phyloP scores from a whole-genome alignment of 2,329 filamentous ascomycete genomes.

The Aspergillus novoparasiticus region DNA sequence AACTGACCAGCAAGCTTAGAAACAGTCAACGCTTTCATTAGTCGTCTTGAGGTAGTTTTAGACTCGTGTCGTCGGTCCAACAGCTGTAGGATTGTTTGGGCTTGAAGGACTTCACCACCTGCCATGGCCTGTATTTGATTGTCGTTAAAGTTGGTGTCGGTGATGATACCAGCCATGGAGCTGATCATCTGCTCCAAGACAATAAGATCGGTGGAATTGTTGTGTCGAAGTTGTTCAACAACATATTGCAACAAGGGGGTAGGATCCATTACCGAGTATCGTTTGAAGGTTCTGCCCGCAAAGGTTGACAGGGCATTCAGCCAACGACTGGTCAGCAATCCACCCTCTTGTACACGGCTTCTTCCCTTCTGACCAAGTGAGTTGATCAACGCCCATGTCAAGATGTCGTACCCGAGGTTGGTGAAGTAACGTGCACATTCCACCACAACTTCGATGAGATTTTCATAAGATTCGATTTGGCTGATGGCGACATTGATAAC shows the following conservation, averaged over 20 bases:
- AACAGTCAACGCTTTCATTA: slow-evolving; percentile 77
- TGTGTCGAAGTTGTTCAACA: slow-evolving; percentile 75
- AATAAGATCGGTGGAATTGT: slow-evolving; percentile 87
- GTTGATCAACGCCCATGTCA: slow-evolving; percentile 89
- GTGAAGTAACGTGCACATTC: slow-evolving; percentile 95
- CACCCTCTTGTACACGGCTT: slow-evolving; percentile 63
- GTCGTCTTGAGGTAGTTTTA: slow-evolving; percentile 71
- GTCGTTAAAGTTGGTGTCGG: slow-evolving; percentile 85
- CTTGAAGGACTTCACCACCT: slow-evolving; percentile 76
- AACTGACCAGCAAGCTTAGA: slow-evolving; percentile 78
- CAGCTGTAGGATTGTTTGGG: slow-evolving; percentile 77
- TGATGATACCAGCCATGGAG: slow-evolving; percentile 91
- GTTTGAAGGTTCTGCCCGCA: slow-evolving; percentile 83
- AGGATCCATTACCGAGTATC: slow-evolving; percentile 81
- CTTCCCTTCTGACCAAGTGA: slow-evolving; percentile 61
- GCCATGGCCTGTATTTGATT: slow-evolving; percentile 84
- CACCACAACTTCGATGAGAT: slow-evolving; percentile 91
- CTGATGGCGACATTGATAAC: slow-evolving; percentile 87
- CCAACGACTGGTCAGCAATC: slow-evolving; percentile 85
- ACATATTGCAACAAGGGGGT: slow-evolving; percentile 88
- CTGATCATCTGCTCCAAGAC: slow-evolving; percentile 87
- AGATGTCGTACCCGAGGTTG: slow-evolving; percentile 85
- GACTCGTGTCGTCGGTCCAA: slow-evolving; percentile 81
- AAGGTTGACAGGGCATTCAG: slow-evolving; percentile 87
- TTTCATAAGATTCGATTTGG: slow-evolving; percentile 92